phyloP scores from a whole-genome alignment of 768 basidiomycete species.

The Cystobasidium onofrii region DNA sequence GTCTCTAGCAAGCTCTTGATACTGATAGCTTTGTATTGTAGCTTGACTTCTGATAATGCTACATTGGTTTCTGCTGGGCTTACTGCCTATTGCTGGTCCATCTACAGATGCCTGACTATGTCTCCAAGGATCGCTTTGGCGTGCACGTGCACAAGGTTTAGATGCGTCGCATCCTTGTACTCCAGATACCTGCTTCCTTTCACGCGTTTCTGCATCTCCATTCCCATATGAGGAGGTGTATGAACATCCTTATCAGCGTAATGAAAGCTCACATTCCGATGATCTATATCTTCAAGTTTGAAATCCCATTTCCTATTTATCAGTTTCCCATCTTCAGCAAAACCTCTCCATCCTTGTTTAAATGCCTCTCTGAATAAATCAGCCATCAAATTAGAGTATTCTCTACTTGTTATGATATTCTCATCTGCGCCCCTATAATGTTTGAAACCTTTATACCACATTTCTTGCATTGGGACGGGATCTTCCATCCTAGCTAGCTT shows the following conservation, averaged over 20 bases:
- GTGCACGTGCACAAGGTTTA: not conserved
- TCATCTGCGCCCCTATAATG: not conserved
- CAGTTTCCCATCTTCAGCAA: slow-evolving; percentile 1
- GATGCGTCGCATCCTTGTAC: not conserved
- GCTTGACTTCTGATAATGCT: no score
- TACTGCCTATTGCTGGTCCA: no score
- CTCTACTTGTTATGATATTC: not conserved
- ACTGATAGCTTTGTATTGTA: no score
- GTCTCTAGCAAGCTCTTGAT: no score
- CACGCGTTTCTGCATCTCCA: not conserved
- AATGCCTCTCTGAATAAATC: slow-evolving; percentile 2
- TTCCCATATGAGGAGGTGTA: slow-evolving; percentile 2
- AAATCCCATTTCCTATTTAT: not conserved
- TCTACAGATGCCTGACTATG: not conserved
- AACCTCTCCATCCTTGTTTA: not conserved
- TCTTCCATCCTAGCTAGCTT: not conserved
- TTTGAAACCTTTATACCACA: not conserved
- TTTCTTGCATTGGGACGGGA: not conserved
- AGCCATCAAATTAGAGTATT: not conserved
- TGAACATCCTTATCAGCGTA: not conserved
- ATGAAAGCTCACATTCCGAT: not conserved
- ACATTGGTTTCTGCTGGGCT: no score
- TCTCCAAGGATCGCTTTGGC: not conserved
- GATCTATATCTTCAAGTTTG: not conserved
- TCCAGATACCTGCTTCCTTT: not conserved